Base-by-base conservation (phyloP, 1,284 basidiomycete species). In the Puccinia triticina region DNA sequence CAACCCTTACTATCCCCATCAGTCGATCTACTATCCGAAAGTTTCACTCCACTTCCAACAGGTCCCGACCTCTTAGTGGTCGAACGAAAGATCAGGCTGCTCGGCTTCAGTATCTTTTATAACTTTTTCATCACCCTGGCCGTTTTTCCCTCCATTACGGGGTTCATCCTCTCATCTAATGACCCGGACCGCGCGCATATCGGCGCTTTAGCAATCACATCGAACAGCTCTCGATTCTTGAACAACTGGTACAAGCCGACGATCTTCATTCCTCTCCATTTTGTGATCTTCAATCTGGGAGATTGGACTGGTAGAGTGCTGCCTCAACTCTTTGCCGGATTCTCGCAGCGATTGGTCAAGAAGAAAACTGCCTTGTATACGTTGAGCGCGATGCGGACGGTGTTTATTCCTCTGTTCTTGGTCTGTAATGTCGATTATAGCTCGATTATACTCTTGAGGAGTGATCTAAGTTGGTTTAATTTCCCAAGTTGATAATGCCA, bases 101-200 rank as follows among this genome's bases (percentile, higher is more conserved):
- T 85, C 10, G 86, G 85, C 16, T 29, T 85, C 55, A 75, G 84
- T 16, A 82, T 86, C 64, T 84, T 85, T 37, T 83, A 84, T 76
- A 83, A 85, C 26, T 86, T 85, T 59, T 81, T 77, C 32, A 76
- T 86, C 66, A 86, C 86, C 8, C 80, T 86, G 5, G 82, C 84
- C 21, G 83, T 86, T 4, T 86, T 86, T 59, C 86, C 86, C 7
- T 80, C 84, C 32, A 85, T 86, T 72, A 86, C 86, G 10, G 81
- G 83, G 7, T 83, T 83, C 26, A 84, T 86, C 67, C 43, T 55
- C 23, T 83, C 83, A n/a, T 77, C 83, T 5, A 82, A 83, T 46
- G 64, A 66, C 34, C 64, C 64, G 40, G 37, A 40, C 21, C 64
- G 37, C 23, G 64, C 64, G 2, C 64, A 66, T 21, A 66, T 66